Evolutionary conservation across 352 stramenopile genomes (phyloP).

Genomic region (Globisporangium mamillatum): DNA sequence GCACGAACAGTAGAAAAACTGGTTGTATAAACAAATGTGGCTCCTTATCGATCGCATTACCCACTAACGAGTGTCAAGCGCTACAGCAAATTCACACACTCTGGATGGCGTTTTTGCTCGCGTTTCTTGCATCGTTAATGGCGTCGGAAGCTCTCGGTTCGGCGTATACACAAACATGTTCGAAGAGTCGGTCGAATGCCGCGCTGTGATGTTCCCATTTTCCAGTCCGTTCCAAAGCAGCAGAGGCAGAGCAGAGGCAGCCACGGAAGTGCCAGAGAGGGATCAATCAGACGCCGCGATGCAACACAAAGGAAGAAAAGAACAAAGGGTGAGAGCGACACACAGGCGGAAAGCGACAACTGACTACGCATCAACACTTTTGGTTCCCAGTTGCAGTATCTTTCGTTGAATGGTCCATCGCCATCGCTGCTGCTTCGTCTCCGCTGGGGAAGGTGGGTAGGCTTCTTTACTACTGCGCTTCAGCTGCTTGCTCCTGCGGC

Average conservation of each 20-base stretch:
- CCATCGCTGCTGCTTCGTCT: neutral
- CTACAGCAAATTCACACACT: conserved; percentile 1
- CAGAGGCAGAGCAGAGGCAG: neutral
- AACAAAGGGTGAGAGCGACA: conserved; percentile 20
- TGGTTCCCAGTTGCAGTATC: neutral
- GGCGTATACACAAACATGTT: neutral
- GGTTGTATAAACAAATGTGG: conserved; percentile 5
- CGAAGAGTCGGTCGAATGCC: conserved; percentile 6
- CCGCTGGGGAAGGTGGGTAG: neutral
- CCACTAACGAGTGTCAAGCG: conserved; percentile 1
- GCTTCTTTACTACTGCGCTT: conserved; percentile 3
- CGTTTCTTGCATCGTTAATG: neutral
- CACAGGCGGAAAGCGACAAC: conserved; percentile 10
- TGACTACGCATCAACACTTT: conserved; percentile 16
- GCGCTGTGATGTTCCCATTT: neutral
- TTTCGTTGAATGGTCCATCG: neutral
- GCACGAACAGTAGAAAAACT: neutral
- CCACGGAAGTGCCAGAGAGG: neutral
- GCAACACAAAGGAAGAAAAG: conserved; percentile 12
- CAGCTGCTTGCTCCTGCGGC: neutral
- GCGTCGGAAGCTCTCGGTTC: neutral
- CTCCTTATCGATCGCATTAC: conserved; percentile 8
- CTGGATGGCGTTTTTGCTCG: neutral
- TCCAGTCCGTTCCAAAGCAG: conserved; percentile 1
- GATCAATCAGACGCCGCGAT: neutral